These are phyloP conservation scores for Macadamia integrifolia DNA, from an alignment of 164 flowering plant genomes.

Conservation along the genomic window DNA sequence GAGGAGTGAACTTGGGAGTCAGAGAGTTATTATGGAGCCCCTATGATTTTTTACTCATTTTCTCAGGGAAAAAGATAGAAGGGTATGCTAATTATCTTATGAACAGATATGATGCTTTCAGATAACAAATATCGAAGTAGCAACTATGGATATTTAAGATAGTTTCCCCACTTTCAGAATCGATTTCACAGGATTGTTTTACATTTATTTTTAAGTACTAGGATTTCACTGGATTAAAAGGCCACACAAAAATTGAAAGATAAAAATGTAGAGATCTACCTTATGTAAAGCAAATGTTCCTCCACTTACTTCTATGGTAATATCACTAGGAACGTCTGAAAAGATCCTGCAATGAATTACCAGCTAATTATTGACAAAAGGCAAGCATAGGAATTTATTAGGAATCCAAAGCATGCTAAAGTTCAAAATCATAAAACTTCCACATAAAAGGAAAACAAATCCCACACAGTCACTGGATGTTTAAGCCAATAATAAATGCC, in stretches of 20 bases:
- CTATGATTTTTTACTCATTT: too few relatives aligned
- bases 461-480: neutral
- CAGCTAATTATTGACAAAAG: neutral
- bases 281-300: constrained; percentile 63
- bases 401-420: neutral
- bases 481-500: neutral
- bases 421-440: neutral
- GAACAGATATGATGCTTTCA: too few relatives aligned
- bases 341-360: constrained; percentile 48
- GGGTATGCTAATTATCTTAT: too few relatives aligned
- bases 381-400: too few relatives aligned
- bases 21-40: too few relatives aligned
- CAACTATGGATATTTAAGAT: too few relatives aligned
- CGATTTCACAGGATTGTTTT: neutral
- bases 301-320: constrained; percentile 62
- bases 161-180: neutral
- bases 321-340: constrained; percentile 81
- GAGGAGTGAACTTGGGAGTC: too few relatives aligned
- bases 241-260: neutral
- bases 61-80: too few relatives aligned
- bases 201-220: too few relatives aligned
- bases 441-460: neutral
- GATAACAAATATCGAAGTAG: too few relatives aligned
- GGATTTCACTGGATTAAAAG: neutral
- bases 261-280: constrained; percentile 30